Evolutionary conservation across 2,329 filamentous ascomycete genomes (phyloP), one percentile per base, ranked within the genome.

Genomic region (Penicillium sp.): DNA sequence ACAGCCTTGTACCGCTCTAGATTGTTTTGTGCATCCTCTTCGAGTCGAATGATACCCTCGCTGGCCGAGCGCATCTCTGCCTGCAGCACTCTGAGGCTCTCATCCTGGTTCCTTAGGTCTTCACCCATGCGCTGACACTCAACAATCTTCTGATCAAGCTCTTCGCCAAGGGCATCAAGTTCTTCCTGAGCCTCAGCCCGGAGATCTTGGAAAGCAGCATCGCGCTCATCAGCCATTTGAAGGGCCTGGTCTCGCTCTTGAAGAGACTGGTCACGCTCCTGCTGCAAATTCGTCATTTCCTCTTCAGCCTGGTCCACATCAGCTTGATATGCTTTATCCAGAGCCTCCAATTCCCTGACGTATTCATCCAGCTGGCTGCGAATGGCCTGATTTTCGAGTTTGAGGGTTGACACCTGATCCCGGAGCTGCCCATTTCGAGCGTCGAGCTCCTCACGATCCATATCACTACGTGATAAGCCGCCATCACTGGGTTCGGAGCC

Each of bases 61-160:
- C 90, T 96, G 75, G 97, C 89, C 65, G 88, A 89, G 61, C 93
- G 90, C 88, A 99, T 95, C 79, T 98, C 95, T 57, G 89, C 87
- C 70, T 98, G 93, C 52, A 99, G 78, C n/a, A 91, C 90, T 62
- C 89, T 87, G 74, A 97, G 93, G 71, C 95, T 96, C 69, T 98
- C 93, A 13, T 87, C 87, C 52, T 89, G 86, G 61, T 90, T 89
- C 59, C 86, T 84, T 14, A 96, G 78, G 42, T 95, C 90, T 14
- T 84, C 81, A 56, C 89, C 84, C 26, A 95, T 76, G 14, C 86
- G 84, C 63, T 89, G 83, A 43, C 88, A 85, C 64, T 93, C 90
- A 5, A 87, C 84, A 45, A 85, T 84, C 58, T 89, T 88, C 68
- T 89, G 84, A 54, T 93, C 90, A 4, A 88, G 82, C 59, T 96